phyloP scores from a whole-genome alignment of 768 basidiomycete species.

The Hericium rajendrae region DNA sequence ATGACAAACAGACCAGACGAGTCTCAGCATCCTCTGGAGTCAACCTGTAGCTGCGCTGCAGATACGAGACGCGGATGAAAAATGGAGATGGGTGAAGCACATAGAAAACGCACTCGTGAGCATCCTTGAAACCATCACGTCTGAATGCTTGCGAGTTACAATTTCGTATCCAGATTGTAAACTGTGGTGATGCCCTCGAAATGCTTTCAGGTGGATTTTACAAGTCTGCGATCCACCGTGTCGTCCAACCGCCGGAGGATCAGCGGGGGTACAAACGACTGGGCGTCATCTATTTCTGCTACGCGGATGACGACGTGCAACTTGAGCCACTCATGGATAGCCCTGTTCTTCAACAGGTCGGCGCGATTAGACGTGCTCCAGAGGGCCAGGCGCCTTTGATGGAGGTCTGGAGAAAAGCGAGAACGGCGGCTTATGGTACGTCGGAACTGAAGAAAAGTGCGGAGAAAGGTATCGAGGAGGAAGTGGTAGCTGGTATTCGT shows the following conservation, averaged over 20 bases:
- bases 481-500: constrained; percentile 19
- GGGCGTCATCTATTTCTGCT: constrained; percentile 25
- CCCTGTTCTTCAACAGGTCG: constrained; percentile 20
- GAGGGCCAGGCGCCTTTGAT: constrained; percentile 19
- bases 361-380: constrained; percentile 16
- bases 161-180: constrained; percentile 25
- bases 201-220: constrained; percentile 25
- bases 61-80: constrained; percentile 22
- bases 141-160: neutral
- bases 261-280: constrained; percentile 24
- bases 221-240: constrained; percentile 27
- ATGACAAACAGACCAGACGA: constrained; percentile 18
- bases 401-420: constrained; percentile 20
- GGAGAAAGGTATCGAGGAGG: constrained; percentile 21
- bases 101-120: constrained; percentile 19
- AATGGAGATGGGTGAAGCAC: constrained; percentile 26
- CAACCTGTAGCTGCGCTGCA: constrained; percentile 26
- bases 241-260: constrained; percentile 24
- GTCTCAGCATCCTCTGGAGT: constrained; percentile 24
- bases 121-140: neutral
- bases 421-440: constrained; percentile 23
- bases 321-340: constrained; percentile 19
- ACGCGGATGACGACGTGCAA: constrained; percentile 22
- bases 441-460: constrained; percentile 19
- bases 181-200: constrained; percentile 23